Evolutionary conservation across 2,329 filamentous ascomycete genomes (phyloP).

Genomic region (Knufia petricola): DNA sequence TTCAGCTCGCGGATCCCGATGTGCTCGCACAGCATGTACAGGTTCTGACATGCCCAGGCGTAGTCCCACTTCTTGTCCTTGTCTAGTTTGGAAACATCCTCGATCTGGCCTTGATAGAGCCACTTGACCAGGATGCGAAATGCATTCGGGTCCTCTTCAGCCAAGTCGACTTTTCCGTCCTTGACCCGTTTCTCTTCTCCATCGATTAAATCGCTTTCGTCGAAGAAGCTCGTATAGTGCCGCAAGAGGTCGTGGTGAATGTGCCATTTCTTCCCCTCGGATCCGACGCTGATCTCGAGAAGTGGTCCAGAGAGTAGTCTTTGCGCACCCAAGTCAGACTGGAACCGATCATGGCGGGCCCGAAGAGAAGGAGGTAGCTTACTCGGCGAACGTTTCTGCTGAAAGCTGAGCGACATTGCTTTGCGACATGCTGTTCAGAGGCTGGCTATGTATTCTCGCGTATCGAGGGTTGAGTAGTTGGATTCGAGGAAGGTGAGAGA

Average conservation of each 20-base stretch:
- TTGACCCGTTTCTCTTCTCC: conserved; percentile 26
- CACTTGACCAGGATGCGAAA: conserved; percentile 48
- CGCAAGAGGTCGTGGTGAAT: conserved; percentile 45
- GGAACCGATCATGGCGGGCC: not conserved
- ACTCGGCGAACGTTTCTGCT: conserved; percentile 45
- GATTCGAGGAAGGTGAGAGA: not conserved
- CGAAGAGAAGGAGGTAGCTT: conserved; percentile 26
- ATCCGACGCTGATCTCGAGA: conserved; percentile 44
- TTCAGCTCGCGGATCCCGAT: conserved; percentile 43
- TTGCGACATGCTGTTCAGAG: conserved; percentile 7
- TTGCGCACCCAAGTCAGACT: conserved; percentile 7
- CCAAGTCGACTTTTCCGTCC: conserved; percentile 36
- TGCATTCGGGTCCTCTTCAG: conserved; percentile 41
- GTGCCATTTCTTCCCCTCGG: conserved; percentile 39
- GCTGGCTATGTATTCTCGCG: not conserved
- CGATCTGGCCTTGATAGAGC: conserved; percentile 46
- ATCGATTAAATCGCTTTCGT: conserved; percentile 28
- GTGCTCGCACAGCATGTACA: conserved; percentile 44
- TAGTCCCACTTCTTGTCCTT: conserved; percentile 45
- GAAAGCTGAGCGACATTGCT: conserved; percentile 36
- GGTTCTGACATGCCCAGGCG: conserved; percentile 44
- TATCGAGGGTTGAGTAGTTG: not conserved
- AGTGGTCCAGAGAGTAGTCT: conserved; percentile 45
- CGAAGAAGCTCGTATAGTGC: conserved; percentile 43
- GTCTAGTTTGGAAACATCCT: conserved; percentile 38